Conservation (phyloP, 2,329 filamentous ascomycete species). For the Aspergillus luchuensis region DNA sequence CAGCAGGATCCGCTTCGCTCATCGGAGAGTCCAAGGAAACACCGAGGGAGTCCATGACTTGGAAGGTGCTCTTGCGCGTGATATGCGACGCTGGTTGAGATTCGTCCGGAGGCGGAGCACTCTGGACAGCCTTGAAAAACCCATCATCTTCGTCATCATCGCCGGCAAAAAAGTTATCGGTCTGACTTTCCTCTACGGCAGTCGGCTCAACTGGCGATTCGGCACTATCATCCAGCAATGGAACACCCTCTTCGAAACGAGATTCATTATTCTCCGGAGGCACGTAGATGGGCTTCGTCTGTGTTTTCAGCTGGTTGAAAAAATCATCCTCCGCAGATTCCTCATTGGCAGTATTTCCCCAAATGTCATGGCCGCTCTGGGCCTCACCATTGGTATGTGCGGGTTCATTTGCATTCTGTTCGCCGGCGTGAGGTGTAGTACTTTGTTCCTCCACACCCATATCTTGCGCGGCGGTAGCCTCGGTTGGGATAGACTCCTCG, state of each 20-base stretch:
- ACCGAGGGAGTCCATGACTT: slow-evolving; percentile 61
- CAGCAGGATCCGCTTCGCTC: slow-evolving; percentile 33
- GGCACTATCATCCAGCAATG: slow-evolving; percentile 54
- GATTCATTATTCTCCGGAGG: slow-evolving; percentile 52
- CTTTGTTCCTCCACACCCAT: neutral
- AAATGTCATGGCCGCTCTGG: slow-evolving; percentile 28
- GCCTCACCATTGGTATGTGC: slow-evolving; percentile 17
- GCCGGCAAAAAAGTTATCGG: slow-evolving; percentile 41
- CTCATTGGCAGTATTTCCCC: slow-evolving; percentile 52
- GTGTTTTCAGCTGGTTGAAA: slow-evolving; percentile 55
- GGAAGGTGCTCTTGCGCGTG: slow-evolving; percentile 70
- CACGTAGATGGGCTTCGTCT: slow-evolving; percentile 42
- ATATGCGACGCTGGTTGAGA: slow-evolving; percentile 36
- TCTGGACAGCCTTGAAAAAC: slow-evolving; percentile 38
- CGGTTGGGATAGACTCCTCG: neutral
- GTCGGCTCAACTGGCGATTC: slow-evolving; percentile 29
- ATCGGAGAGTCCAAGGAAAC: slow-evolving; percentile 32
- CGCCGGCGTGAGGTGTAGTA: neutral
- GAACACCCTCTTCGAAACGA: slow-evolving; percentile 70
- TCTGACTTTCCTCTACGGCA: slow-evolving; percentile 26
- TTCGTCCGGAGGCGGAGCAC: slow-evolving; percentile 18
- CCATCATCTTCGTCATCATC: slow-evolving; percentile 40
- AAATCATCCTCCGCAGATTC: slow-evolving; percentile 57
- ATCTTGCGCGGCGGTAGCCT: neutral
- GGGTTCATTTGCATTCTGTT: slow-evolving; percentile 8